Percentiles rank a stretch among this genome's conserved stretches.
phyloP scores from a whole-genome alignment of 106 monocot species.

The Xerophyta viscosa region DNA sequence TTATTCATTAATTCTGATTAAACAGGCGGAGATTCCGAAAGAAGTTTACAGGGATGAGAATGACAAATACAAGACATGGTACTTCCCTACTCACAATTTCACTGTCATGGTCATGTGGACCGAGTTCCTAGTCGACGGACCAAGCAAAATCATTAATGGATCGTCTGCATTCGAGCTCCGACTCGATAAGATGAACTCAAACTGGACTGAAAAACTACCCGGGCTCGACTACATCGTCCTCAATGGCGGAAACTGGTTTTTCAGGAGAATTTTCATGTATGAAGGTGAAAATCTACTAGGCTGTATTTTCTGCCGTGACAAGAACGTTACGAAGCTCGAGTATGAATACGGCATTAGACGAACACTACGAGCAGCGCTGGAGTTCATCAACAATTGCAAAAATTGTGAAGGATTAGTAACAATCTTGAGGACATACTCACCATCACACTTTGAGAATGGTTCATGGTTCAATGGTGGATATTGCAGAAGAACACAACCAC shows the following conservation, averaged over 20 bases:
- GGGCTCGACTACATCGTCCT: slow-evolving; percentile 38
- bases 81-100: slow-evolving; percentile 48
- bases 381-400: slow-evolving; percentile 15
- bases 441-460: slow-evolving; percentile 54
- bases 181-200: slow-evolving; percentile 34
- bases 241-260: slow-evolving; percentile 68
- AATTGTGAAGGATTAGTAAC: slow-evolving; percentile 27
- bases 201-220: slow-evolving; percentile 32
- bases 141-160: slow-evolving; percentile 21
- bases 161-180: slow-evolving; percentile 36
- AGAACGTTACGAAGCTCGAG: slow-evolving; percentile 7
- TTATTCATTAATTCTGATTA: too few species aligned
- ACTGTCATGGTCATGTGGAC: slow-evolving; percentile 43
- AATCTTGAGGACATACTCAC: slow-evolving; percentile 53
- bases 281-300: slow-evolving; percentile 28
- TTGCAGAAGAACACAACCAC: slow-evolving; percentile 39
- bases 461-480: slow-evolving; percentile 45
- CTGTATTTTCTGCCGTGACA: slow-evolving; percentile 43
- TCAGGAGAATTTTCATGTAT: slow-evolving; percentile 45
- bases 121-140: slow-evolving; percentile 1
- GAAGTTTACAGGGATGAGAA: slow-evolving; percentile 20
- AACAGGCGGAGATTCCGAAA: slow-evolving; percentile 45
- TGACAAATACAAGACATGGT: slow-evolving; percentile 37
- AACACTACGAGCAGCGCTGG: slow-evolving; percentile 23
- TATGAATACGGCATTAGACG: slow-evolving; percentile 17